A percentile compares a stretch with the other conserved stretches of the same genome.
Evolutionary conservation across 106 monocot species (phyloP).

Genomic region (Ottelia alismoides): DNA sequence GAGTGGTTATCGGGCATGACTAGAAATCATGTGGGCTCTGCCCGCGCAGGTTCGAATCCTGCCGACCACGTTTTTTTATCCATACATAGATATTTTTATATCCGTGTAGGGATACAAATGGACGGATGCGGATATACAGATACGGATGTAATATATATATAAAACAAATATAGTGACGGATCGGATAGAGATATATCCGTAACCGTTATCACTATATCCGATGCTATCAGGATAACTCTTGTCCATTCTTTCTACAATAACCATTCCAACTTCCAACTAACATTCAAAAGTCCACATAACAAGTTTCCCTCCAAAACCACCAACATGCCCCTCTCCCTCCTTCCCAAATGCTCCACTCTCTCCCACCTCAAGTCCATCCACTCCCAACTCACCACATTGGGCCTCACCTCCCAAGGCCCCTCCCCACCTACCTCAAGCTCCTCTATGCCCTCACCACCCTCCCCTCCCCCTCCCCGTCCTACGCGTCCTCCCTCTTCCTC

Average conservation of each 20-base stretch:
- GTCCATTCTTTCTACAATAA: too few relatives aligned
- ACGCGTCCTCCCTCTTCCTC: slow-evolving; percentile 21
- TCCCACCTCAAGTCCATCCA: slow-evolving; percentile 19
- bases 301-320: too few relatives aligned
- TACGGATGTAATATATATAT: too few relatives aligned
- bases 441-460: slow-evolving; percentile 6
- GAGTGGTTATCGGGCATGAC: slow-evolving; percentile 99
- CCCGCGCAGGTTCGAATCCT: slow-evolving; percentile 98
- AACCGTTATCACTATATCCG: too few relatives aligned
- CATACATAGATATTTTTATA: too few relatives aligned
- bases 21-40: slow-evolving; percentile 99
- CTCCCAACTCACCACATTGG: slow-evolving; percentile 2
- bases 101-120: too few relatives aligned
- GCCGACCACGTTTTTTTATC: slow-evolving; percentile 49
- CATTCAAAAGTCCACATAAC: too few relatives aligned
- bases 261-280: too few relatives aligned
- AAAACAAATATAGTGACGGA: too few relatives aligned
- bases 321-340: slow-evolving; percentile 9
- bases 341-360: slow-evolving; percentile 1
- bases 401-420: slow-evolving; percentile 4
- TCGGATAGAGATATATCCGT: too few relatives aligned
- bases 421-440: slow-evolving; percentile 2
- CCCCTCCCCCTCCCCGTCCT: slow-evolving; percentile 11
- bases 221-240: too few relatives aligned
- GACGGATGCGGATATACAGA: too few relatives aligned